These are phyloP conservation scores for Scheffersomyces spartinae DNA, from an alignment of 805 yeast genomes.

Conservation along the genomic window DNA sequence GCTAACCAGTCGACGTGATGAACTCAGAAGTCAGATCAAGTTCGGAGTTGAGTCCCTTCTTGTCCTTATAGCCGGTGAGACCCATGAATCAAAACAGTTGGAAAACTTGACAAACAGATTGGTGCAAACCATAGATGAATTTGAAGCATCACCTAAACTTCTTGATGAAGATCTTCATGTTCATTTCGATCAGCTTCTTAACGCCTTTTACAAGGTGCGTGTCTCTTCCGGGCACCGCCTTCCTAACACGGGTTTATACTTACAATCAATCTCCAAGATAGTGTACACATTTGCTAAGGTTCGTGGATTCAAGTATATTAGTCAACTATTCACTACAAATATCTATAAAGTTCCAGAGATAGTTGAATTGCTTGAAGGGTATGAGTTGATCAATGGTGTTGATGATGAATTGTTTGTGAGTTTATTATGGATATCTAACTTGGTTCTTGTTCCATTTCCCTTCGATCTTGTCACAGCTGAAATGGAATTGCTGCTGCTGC, in stretches of 20 bases:
- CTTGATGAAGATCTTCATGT: constrained; percentile 14
- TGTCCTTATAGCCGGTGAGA: too few species aligned
- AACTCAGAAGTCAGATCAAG: too few species aligned
- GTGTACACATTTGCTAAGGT: constrained; percentile 25
- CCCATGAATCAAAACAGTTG: too few species aligned
- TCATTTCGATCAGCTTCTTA: constrained; percentile 9
- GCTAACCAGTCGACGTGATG: too few species aligned
- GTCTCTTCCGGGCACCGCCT: not conserved
- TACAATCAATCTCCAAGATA: too few species aligned
- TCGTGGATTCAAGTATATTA: constrained; percentile 22
- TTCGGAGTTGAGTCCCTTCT: too few species aligned
- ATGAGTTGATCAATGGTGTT: constrained; percentile 4
- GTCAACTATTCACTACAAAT: constrained; percentile 25
- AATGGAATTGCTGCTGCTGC: too few species aligned
- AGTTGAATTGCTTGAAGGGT: constrained; percentile 6
- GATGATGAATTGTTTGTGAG: constrained; percentile 18
- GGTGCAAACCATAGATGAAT: too few species aligned
- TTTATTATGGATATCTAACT: constrained; percentile 26
- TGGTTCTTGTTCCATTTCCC: constrained; percentile 28
- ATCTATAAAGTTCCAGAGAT: constrained; percentile 17
- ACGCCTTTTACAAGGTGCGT: not conserved
- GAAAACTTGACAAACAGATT: too few species aligned
- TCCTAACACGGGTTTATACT: constrained; percentile 1
- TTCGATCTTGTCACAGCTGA: too few species aligned
- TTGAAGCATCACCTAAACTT: constrained; percentile 22